Conservation (phyloP, 352 stramenopile genomes). For the Halophytophthora batemanensis region DNA sequence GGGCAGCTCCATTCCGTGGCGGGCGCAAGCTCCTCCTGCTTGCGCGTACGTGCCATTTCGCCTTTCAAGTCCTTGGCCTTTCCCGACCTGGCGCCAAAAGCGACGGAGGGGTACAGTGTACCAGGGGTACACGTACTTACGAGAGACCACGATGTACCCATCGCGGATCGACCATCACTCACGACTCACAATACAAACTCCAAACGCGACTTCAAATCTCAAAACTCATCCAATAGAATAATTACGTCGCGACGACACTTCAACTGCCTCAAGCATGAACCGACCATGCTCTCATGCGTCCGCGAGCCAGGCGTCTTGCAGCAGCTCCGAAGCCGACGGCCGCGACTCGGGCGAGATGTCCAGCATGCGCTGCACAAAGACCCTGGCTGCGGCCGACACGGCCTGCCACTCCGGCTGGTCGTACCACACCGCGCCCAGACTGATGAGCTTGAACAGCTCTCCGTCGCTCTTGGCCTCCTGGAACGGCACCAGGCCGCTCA, state of each 20-base stretch:
- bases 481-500: conserved; percentile 60
- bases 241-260: no score
- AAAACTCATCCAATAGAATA: no score
- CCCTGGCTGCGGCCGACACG: conserved; percentile 79
- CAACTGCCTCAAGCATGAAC: no score
- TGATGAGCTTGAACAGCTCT: conserved; percentile 81
- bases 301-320: conserved; percentile 56
- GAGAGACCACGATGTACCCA: no score
- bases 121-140: no score
- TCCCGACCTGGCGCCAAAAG: no score
- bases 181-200: no score
- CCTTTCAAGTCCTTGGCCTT: not conserved
- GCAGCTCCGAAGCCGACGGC: conserved; percentile 43
- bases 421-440: conserved; percentile 90
- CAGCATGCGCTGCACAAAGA: conserved; percentile 87
- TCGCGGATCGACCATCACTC: no score
- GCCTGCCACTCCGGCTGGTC: conserved; percentile 82
- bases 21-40: no score
- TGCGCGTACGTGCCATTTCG: conserved; percentile 1
- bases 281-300: conserved; percentile 10
- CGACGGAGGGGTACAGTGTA: no score
- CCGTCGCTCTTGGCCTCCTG: conserved; percentile 43
- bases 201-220: not conserved
- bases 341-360: conserved; percentile 81
- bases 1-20: conserved; percentile 55